phyloP scores from a whole-genome alignment of 208 protist genomes.

The Trichomonas vaginalis region DNA sequence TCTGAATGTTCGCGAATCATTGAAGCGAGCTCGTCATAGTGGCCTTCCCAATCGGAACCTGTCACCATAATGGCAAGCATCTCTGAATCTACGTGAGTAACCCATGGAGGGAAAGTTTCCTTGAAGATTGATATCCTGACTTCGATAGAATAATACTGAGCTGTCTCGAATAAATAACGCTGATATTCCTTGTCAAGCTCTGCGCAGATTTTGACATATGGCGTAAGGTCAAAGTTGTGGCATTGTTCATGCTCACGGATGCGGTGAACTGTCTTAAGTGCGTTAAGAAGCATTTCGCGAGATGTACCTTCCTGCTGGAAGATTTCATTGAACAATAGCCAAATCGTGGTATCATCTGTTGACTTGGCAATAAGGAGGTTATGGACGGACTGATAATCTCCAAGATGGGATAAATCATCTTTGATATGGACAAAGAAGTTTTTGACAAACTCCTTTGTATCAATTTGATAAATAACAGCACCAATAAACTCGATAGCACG shows the following conservation, averaged over 20 bases:
- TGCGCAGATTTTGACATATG: background rate
- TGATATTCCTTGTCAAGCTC: background rate
- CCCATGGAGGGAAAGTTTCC: background rate
- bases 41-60: background rate
- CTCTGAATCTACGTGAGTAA: background rate
- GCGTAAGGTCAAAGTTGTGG: background rate
- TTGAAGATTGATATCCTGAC: background rate
- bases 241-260: background rate
- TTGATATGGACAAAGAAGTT: background rate
- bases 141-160: background rate
- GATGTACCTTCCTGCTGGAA: too few species aligned
- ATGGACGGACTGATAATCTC: background rate
- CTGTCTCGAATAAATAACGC: background rate
- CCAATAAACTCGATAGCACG: background rate
- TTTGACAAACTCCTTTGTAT: background rate
- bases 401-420: background rate
- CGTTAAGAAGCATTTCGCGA: background rate
- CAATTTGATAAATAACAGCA: background rate
- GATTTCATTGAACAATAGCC: background rate
- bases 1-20: background rate
- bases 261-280: background rate
- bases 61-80: background rate
- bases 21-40: background rate
- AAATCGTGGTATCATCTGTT: background rate
- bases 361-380: background rate